Evolutionary conservation across 148 eudicot species (phyloP).

Genomic region (Arbutus unedo): DNA sequence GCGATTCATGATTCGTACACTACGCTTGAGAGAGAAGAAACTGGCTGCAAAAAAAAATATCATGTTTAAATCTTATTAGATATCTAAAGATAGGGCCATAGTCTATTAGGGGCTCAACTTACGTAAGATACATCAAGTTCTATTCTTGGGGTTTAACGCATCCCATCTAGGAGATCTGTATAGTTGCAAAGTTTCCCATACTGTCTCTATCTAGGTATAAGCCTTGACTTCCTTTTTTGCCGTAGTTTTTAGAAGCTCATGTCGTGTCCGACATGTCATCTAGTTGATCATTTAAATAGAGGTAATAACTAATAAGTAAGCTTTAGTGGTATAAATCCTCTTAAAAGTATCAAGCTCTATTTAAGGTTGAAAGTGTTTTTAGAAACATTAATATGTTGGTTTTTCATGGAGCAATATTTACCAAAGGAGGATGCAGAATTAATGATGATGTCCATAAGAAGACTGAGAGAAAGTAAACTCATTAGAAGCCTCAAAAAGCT

Average conservation of each 20-base stretch:
- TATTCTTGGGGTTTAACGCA: neutral
- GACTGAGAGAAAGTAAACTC: neutral
- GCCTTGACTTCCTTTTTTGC: neutral
- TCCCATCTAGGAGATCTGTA: slow-evolving; percentile 3
- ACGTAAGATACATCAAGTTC: neutral
- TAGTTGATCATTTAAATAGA: neutral
- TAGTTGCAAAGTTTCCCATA: neutral
- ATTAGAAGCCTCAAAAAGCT: too few species aligned
- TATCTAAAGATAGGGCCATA: slow-evolving; percentile 2
- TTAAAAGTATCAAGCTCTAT: neutral
- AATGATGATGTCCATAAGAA: neutral
- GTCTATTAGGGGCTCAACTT: neutral
- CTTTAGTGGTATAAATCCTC: neutral
- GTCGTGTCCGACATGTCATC: neutral
- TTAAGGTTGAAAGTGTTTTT: neutral
- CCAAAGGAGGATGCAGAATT: neutral
- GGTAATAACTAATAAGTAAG: neutral
- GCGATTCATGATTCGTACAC: too few species aligned
- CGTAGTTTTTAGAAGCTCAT: neutral
- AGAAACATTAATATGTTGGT: neutral
- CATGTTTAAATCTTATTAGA: neutral
- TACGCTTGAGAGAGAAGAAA: neutral
- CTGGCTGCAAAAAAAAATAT: neutral
- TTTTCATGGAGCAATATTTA: neutral
- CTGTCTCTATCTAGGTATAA: neutral